Base-by-base conservation (phyloP, 2,329 filamentous ascomycete genomes). In the Colletotrichum sojae region DNA sequence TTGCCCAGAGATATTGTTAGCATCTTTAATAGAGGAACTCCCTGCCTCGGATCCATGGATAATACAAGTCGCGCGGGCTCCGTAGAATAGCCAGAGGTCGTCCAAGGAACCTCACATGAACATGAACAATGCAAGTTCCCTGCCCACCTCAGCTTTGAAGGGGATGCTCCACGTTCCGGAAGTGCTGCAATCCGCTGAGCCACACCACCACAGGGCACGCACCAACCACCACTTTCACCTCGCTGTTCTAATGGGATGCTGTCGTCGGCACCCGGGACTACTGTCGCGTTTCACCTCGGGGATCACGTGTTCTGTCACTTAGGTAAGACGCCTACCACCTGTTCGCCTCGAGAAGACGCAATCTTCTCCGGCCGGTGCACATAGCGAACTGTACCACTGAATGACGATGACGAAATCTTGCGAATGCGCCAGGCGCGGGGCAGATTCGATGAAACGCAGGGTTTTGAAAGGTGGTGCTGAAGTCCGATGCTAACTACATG, bases 141-240 rank as follows among this genome's bases (percentile, higher is more conserved):
- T 60, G 55, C 67, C 62, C 25, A 39, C 51, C 27, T 45, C 67
- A 52, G 46, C 25, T 36, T 61, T 39, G 62, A 61, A 52, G 67
- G 62, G 16, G 9, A 55, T 55, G 40, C 43, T 56, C 45, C 56
- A 69, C 51, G 56, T 69, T 66, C 67, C 67, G 61, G 55, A 60
- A 45, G n/a, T 43, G 22, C 49, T 60, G 43, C 39, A 56, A 46
- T 16, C 62, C 51, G 66, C 62, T 55, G 55, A 61, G 67, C 67
- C 67, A 69, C 67, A 69, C 67, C 67, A 61, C 62, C 67, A 55
- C 62, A 20, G 36, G 22, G 46, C 51, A 67, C 51, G 62, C 45
- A 67, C 55, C 62, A 67, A 69, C 67, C 62, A 67, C 56, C 56
- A 59, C 20, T 13, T 58, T 61, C 56, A 66, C 36, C 25, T 66